These are phyloP conservation scores for Tetrapisispora arboricola DNA, from an alignment of 805 yeast species.

Conservation along the genomic window DNA sequence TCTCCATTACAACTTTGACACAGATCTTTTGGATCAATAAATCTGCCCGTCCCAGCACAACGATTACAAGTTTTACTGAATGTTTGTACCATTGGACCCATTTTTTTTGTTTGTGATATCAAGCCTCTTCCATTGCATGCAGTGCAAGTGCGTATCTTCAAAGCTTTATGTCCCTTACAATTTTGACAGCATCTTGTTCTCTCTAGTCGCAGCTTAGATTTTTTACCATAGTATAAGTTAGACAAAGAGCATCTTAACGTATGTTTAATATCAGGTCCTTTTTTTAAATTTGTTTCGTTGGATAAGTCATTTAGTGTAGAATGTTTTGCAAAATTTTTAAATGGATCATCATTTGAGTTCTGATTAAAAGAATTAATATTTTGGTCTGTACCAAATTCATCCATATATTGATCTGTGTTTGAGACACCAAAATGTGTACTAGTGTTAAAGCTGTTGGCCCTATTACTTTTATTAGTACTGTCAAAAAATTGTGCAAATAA, in stretches of 20 bases:
- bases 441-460: background rate
- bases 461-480: conserved; percentile 1
- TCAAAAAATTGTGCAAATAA: conserved; percentile 25
- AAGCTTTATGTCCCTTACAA: conserved; percentile 48
- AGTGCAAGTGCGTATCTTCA: conserved; percentile 23
- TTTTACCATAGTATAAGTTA: conserved; percentile 51
- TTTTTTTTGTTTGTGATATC: conserved; percentile 31
- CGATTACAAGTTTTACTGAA: conserved; percentile 36
- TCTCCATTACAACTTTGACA: conserved; percentile 37
- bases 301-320: background rate
- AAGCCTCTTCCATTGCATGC: conserved; percentile 37
- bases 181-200: conserved; percentile 38
- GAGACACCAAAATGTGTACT: too few species aligned
- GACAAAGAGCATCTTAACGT: conserved; percentile 40
- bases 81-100: conserved; percentile 37
- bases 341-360: too few species aligned
- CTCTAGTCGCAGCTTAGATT: conserved; percentile 43
- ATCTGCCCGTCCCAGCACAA: conserved; percentile 36
- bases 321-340: too few species aligned
- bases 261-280: conserved; percentile 49
- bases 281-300: background rate
- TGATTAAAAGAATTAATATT: too few species aligned
- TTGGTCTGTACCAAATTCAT: background rate
- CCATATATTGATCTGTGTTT: background rate
- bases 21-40: conserved; percentile 23